Conservation (phyloP, 1,284 basidiomycete genomes). For the Meira miltonrushii region DNA sequence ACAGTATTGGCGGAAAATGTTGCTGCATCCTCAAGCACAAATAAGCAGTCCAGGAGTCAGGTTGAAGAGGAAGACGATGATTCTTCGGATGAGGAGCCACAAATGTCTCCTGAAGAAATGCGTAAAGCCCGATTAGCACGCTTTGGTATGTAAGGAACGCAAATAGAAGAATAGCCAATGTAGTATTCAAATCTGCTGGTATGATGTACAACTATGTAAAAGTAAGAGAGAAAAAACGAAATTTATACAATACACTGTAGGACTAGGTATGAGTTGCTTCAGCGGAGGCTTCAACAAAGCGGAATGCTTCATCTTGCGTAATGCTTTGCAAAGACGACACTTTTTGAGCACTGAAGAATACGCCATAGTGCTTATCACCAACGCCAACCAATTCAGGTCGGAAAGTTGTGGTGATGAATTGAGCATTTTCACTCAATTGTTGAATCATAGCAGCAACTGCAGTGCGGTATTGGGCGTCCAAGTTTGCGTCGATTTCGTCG, state of each 20-base stretch:
- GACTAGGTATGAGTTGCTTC: neutral
- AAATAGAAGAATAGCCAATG: neutral
- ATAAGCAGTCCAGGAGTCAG: neutral
- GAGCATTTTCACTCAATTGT: conserved; percentile 70
- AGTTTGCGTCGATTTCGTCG: conserved; percentile 97
- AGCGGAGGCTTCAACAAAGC: conserved; percentile 2
- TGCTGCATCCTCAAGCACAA: neutral
- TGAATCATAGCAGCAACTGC: conserved; percentile 97
- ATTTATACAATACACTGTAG: neutral
- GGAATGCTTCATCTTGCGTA: conserved; percentile 4
- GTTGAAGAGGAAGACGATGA: conserved; percentile 4
- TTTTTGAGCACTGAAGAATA: conserved; percentile 95
- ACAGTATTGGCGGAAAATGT: neutral
- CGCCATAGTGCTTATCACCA: conserved; percentile 96
- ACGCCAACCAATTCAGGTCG: conserved; percentile 91
- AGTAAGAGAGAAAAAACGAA: too few species aligned
- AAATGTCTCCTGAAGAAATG: conserved; percentile 31
- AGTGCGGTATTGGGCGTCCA: conserved; percentile 95
- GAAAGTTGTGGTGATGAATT: conserved; percentile 99
- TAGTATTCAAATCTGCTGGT: neutral
- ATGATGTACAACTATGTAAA: too few species aligned
- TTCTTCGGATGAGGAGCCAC: conserved; percentile 22
- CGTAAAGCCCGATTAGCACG: conserved; percentile 17
- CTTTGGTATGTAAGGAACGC: conserved; percentile 10
- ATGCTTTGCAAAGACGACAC: conserved; percentile 65